Conservation (phyloP, 164 flowering plant genomes). For the Amborella trichopoda region DNA sequence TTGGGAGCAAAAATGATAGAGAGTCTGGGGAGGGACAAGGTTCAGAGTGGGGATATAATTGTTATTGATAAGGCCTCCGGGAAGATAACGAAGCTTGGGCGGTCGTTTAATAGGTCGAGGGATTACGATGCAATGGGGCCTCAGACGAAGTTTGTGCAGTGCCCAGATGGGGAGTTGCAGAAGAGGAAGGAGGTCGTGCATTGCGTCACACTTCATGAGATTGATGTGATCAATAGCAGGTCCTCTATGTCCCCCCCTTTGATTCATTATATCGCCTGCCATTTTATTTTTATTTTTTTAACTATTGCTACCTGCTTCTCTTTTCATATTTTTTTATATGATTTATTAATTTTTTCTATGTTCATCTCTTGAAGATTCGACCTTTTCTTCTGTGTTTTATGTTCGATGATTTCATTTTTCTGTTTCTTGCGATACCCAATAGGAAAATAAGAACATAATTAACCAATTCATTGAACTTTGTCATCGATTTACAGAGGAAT, state of each 20-base stretch:
- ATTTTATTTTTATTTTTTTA: not conserved
- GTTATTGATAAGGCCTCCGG: constrained; percentile 89
- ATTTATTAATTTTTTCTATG: not conserved
- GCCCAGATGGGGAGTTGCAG: constrained; percentile 99
- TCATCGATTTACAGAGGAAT: too few species aligned
- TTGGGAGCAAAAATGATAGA: constrained; percentile 95
- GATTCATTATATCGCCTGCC: not conserved
- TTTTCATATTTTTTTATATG: not conserved
- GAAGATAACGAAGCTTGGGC: constrained; percentile 82
- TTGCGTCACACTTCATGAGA: constrained; percentile 90
- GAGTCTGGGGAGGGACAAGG: constrained; percentile 83
- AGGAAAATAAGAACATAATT: not conserved
- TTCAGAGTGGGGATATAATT: constrained; percentile 94
- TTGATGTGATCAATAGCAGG: constrained; percentile 99
- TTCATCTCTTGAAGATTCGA: not conserved
- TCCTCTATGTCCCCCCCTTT: constrained; percentile 5
- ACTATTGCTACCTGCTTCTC: not conserved
- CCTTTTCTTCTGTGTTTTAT: not conserved
- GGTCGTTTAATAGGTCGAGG: constrained; percentile 78
- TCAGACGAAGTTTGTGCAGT: constrained; percentile 85
- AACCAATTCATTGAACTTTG: not conserved
- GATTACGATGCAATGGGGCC: constrained; percentile 94
- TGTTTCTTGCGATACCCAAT: not conserved
- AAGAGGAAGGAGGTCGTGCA: constrained; percentile 97
- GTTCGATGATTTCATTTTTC: not conserved